Evolutionary conservation across 208 protist genomes (phyloP).

Genomic region (Herpetomonas tarakana): DNA sequence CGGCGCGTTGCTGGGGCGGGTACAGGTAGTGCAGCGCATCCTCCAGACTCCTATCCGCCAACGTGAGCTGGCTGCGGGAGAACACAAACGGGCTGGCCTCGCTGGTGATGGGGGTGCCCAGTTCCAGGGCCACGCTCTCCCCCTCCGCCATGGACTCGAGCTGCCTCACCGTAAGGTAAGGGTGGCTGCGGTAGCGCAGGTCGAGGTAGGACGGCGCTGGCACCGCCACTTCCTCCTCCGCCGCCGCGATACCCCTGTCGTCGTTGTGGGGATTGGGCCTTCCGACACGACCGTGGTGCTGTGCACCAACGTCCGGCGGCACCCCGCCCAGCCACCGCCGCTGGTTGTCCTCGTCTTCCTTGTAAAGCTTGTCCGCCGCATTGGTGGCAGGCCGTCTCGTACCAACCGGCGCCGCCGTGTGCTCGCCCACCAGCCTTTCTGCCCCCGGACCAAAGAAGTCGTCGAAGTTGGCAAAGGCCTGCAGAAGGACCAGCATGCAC

Average conservation of each 20-base stretch:
- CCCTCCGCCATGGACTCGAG: constrained; percentile 7
- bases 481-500: neutral
- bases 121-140: neutral
- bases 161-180: constrained; percentile 6
- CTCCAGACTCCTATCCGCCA: constrained; percentile 12
- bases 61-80: neutral
- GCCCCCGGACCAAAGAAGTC: neutral
- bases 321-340: neutral
- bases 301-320: too few species aligned
- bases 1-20: constrained; percentile 31
- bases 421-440: neutral
- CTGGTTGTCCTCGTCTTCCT: neutral
- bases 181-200: constrained; percentile 10
- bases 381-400: too few species aligned
- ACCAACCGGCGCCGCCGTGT: neutral
- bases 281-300: too few species aligned
- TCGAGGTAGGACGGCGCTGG: constrained; percentile 16
- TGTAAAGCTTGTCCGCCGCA: neutral
- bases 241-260: neutral
- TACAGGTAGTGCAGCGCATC: constrained; percentile 28
- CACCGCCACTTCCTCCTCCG: constrained; percentile 3
- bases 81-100: neutral
- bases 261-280: neutral
- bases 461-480: neutral
- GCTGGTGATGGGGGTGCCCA: neutral